These are phyloP conservation scores for Emmonsiellopsis sp. DNA, from an alignment of 2,329 filamentous ascomycete species.

Conservation along the genomic window DNA sequence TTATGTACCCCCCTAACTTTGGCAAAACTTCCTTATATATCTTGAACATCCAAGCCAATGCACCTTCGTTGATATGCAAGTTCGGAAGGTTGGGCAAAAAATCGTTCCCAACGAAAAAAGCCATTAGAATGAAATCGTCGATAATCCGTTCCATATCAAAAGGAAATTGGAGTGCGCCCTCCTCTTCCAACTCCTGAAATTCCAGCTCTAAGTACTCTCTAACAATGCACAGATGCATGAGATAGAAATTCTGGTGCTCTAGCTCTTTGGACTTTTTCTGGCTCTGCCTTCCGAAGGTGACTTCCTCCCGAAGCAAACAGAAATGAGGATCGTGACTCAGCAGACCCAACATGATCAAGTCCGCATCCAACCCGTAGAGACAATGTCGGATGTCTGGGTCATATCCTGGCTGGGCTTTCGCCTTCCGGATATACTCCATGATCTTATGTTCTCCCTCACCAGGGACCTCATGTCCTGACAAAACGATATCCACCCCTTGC, in stretches of 20 bases:
- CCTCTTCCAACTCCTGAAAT: slow-evolving; percentile 81
- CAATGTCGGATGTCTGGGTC: slow-evolving; percentile 92
- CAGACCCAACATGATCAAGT: slow-evolving; percentile 96
- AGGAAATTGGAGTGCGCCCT: slow-evolving; percentile 61
- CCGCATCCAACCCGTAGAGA: slow-evolving; percentile 91
- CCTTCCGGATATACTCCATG: slow-evolving; percentile 98
- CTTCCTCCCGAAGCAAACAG: slow-evolving; percentile 91
- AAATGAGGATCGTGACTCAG: slow-evolving; percentile 98
- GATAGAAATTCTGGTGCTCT: slow-evolving; percentile 97
- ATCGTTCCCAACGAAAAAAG: slow-evolving; percentile 98
- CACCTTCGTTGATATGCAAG: slow-evolving; percentile 96
- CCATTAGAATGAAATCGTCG: slow-evolving; percentile 99
- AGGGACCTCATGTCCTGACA: slow-evolving; percentile 95
- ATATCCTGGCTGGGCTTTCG: slow-evolving; percentile 90
- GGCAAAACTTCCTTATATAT: slow-evolving; percentile 89
- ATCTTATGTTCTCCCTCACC: slow-evolving; percentile 99
- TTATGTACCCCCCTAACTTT: slow-evolving; percentile 86
- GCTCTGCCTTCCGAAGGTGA: slow-evolving; percentile 84
- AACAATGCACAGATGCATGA: slow-evolving; percentile 95
- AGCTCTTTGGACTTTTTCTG: slow-evolving; percentile 90
- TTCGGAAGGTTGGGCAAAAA: slow-evolving; percentile 95
- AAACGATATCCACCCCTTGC: slow-evolving; percentile 92
- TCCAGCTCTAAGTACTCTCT: slow-evolving; percentile 94
- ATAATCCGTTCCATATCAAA: slow-evolving; percentile 96
- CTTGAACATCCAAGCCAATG: slow-evolving; percentile 92